A percentile compares a stretch with the other conserved stretches of the same genome.
These are phyloP conservation scores for Amanita inopinata DNA, from an alignment of 768 basidiomycete species.

Conservation along the genomic window DNA sequence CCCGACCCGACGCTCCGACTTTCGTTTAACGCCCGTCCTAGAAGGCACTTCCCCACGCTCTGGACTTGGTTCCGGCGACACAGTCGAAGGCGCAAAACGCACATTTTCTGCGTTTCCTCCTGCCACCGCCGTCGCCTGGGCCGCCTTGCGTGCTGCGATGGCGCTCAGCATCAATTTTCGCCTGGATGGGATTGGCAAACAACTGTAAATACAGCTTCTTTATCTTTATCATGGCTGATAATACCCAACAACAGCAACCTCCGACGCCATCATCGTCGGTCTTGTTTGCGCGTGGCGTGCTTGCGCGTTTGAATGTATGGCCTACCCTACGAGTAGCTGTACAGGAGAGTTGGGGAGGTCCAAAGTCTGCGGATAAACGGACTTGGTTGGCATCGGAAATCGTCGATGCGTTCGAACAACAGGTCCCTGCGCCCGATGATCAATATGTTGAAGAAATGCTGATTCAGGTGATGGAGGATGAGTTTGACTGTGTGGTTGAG, in stretches of 20 bases:
- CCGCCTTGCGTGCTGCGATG: slow-evolving; percentile 61
- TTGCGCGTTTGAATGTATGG: slow-evolving; percentile 80
- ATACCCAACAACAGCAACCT: neutral
- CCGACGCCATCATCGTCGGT: slow-evolving; percentile 36
- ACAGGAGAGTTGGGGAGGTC: slow-evolving; percentile 80
- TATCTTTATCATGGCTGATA: neutral
- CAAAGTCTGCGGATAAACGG: slow-evolving; percentile 56
- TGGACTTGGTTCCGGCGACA: slow-evolving; percentile 6
- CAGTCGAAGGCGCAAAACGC: neutral
- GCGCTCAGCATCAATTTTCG: slow-evolving; percentile 58
- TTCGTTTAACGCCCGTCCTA: neutral
- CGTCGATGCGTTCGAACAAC: slow-evolving; percentile 69
- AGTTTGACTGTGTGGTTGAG: slow-evolving; percentile 77
- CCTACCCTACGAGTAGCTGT: slow-evolving; percentile 81
- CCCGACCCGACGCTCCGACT: neutral
- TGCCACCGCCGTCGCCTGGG: slow-evolving; percentile 30
- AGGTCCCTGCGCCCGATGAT: slow-evolving; percentile 41
- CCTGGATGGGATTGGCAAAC: slow-evolving; percentile 3
- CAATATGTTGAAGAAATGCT: slow-evolving; percentile 77
- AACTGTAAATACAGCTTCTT: slow-evolving; percentile 1
- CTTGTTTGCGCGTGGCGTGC: slow-evolving; percentile 79
- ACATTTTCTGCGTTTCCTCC: neutral
- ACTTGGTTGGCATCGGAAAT: slow-evolving; percentile 79
- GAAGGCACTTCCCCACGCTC: slow-evolving; percentile 16
- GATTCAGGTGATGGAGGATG: slow-evolving; percentile 77